These are phyloP conservation scores for Penicillium desertorum DNA, from an alignment of 495 filamentous ascomycete genomes.

Conservation along the genomic window DNA sequence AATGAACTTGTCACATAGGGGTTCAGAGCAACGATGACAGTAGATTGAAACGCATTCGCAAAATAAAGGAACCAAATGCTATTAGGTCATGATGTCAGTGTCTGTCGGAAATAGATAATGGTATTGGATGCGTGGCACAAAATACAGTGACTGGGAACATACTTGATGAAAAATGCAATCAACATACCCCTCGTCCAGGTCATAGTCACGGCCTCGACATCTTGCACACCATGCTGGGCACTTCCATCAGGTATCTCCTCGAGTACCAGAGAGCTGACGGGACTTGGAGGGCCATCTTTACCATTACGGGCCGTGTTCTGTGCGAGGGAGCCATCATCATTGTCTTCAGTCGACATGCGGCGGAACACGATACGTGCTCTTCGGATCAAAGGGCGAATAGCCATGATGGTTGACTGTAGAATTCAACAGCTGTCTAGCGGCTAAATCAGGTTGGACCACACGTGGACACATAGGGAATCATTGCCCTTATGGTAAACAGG, in stretches of 20 bases:
- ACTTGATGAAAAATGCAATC: slow-evolving; percentile 5
- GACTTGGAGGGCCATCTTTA: neutral
- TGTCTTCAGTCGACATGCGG: neutral
- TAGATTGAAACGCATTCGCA: slow-evolving; percentile 22
- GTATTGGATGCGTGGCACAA: no score
- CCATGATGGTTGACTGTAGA: neutral
- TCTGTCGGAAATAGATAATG: neutral
- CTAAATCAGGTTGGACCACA: no score
- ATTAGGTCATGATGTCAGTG: neutral
- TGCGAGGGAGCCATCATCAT: neutral
- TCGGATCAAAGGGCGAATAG: slow-evolving; percentile 2
- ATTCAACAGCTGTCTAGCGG: neutral
- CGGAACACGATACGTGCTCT: slow-evolving; percentile 1
- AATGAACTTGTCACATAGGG: slow-evolving; percentile 33
- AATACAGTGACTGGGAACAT: neutral
- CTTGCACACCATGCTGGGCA: slow-evolving; percentile 3
- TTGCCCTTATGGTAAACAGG: neutral
- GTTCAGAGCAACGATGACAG: slow-evolving; percentile 16
- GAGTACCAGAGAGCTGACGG: neutral
- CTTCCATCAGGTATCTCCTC: neutral
- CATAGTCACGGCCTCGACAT: slow-evolving; percentile 1
- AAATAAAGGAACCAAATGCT: slow-evolving; percentile 22
- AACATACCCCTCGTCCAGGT: neutral
- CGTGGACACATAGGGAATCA: neutral
- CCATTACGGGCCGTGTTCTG: no score